Evolutionary conservation across 306 rosid species (phyloP).

Genomic region (Cotoneaster glaucophyllus): DNA sequence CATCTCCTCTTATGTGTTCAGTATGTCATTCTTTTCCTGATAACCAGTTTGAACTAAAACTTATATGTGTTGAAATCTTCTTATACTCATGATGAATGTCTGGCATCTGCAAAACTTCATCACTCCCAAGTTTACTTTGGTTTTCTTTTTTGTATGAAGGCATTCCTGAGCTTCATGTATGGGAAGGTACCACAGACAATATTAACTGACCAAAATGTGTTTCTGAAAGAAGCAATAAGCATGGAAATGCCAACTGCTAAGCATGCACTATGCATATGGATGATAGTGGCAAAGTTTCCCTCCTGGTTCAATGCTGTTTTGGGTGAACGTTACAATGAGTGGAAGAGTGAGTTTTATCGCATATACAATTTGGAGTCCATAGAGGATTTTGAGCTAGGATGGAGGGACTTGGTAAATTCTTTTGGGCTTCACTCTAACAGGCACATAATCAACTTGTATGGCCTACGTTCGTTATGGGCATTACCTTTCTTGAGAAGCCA

Average conservation of each 20-base stretch:
- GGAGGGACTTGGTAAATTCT: constrained; percentile 86
- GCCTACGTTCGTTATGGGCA: constrained; percentile 75
- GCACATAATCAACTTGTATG: constrained; percentile 74
- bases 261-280: constrained; percentile 94
- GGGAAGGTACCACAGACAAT: constrained; percentile 92
- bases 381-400: constrained; percentile 83
- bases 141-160: constrained; percentile 49
- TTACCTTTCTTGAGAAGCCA: constrained; percentile 88
- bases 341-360: constrained; percentile 89
- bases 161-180: constrained; percentile 77
- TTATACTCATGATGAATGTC: not conserved
- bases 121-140: constrained; percentile 28
- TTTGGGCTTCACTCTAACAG: constrained; percentile 83
- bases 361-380: constrained; percentile 76
- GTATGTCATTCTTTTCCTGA: not conserved
- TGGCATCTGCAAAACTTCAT: constrained; percentile 4
- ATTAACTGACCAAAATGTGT: constrained; percentile 81
- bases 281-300: constrained; percentile 95
- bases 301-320: constrained; percentile 96
- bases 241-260: constrained; percentile 67
- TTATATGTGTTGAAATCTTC: not conserved
- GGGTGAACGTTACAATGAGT: constrained; percentile 92
- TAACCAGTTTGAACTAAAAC: not conserved
- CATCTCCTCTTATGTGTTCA: not conserved
- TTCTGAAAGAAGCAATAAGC: constrained; percentile 86